Conservation (phyloP, 1,139 yeast species). For the Yamadazyma diddensiae region DNA sequence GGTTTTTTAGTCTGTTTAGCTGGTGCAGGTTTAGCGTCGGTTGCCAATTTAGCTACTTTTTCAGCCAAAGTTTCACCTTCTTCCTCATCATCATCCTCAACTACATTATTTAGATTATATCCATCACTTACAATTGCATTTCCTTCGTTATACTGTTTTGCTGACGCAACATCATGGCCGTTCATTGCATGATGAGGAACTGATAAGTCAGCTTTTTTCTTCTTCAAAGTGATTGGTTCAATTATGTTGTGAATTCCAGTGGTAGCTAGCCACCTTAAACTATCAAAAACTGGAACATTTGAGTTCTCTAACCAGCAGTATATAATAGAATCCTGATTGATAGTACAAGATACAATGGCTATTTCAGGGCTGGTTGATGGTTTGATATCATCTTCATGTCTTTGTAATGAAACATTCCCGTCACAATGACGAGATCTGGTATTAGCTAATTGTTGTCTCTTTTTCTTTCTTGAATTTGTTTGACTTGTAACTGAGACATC, state of each 20-base stretch:
- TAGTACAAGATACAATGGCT: conserved; percentile 36
- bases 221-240: conserved; percentile 30
- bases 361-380: conserved; percentile 35
- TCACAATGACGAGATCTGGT: conserved; percentile 50
- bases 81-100: conserved; percentile 40
- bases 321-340: conserved; percentile 39
- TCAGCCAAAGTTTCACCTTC: conserved; percentile 56
- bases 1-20: conserved; percentile 22
- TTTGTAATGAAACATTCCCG: conserved; percentile 38
- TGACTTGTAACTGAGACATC: conserved; percentile 15
- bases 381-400: conserved; percentile 41
- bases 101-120: conserved; percentile 55
- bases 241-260: conserved; percentile 22
- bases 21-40: conserved; percentile 27
- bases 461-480: conserved; percentile 30
- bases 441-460: conserved; percentile 28
- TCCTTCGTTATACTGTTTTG: conserved; percentile 66
- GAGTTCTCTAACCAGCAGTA: conserved; percentile 76
- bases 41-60: conserved; percentile 44
- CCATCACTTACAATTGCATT: conserved; percentile 66
- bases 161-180: conserved; percentile 73
- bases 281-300: conserved; percentile 61
- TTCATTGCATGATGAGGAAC: conserved; percentile 41
- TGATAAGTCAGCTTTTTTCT: conserved; percentile 35
- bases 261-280: conserved; percentile 51